Base-by-base conservation (phyloP, 2,329 filamentous ascomycete genomes). In the Daldinia eschscholtzii region DNA sequence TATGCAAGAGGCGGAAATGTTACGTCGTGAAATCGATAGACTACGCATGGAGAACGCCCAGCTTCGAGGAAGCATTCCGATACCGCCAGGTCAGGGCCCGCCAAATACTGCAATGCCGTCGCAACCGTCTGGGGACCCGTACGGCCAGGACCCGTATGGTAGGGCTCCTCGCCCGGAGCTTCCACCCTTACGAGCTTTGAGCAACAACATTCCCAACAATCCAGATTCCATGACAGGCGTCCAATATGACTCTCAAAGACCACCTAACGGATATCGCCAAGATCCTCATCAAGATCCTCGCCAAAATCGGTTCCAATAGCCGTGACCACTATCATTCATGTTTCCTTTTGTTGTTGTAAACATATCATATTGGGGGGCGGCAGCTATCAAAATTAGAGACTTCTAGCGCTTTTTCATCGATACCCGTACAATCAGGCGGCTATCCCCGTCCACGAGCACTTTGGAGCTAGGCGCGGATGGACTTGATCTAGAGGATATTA, bases 141-240 rank as follows among this genome's bases (percentile, higher is more conserved):
- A 75, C 56, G 26, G 46, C 7, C 46, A 52, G 26, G 75, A 77
- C 57, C 72, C 72, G 7, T 78, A 75, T 48, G 73, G 72, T 4
- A 73, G 76, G 64, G 65, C 61, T 1, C 70, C 77, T 9, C 82
- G 86, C 20, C 82, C 83, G 13, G 85, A 88, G 72, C 79, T 90
- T 33, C 88, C 88, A 12, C 88, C 88, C 1, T 80, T 90, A 39
- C 83, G 88, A 10, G 83, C 85, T 15, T 78, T 89, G 15, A 84
- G 57, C 10, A 59, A 59, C 57, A 59, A 59, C 18, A 30, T 59
- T 59, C 57, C 57, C 4, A 48, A 78, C 33, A 79, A 78, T 0
- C 85, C 88, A 1, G 88, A 91, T 23, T 87, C 87, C 0, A 91
- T 91, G 89, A 89, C 87, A 1, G 89, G 89, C 1, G 87, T 91